A percentile compares a stretch with the other conserved stretches of the same genome.
phyloP scores from a whole-genome alignment of 1,284 basidiomycete species.

The Cronartium ribicola region DNA sequence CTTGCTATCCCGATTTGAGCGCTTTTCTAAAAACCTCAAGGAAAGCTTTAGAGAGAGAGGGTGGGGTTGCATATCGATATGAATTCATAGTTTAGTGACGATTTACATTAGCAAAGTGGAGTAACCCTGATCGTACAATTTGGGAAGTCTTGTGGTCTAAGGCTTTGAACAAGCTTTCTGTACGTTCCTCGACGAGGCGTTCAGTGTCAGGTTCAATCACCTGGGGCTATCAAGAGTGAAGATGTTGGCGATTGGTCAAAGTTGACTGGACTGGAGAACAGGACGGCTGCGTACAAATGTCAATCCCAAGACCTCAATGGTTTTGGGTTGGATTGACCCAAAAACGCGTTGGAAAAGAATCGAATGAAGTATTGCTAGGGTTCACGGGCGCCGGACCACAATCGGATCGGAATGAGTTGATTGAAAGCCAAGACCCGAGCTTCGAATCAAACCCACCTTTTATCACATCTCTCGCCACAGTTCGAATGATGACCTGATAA shows the following conservation, averaged over 20 bases:
- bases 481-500: background rate
- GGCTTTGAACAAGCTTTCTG: slow-evolving; percentile 1
- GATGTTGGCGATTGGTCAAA: background rate
- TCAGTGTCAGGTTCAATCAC: slow-evolving; percentile 26
- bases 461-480: slow-evolving; percentile 6
- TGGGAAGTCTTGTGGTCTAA: slow-evolving; percentile 24
- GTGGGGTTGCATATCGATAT: background rate
- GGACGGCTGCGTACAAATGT: background rate
- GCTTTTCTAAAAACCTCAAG: slow-evolving; percentile 23
- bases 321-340: slow-evolving; percentile 10
- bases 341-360: slow-evolving; percentile 18
- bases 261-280: background rate
- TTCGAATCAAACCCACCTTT: background rate
- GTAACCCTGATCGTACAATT: background rate
- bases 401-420: too few species aligned
- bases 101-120: background rate
- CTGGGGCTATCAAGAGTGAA: slow-evolving; percentile 8
- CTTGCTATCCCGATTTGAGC: slow-evolving; percentile 6
- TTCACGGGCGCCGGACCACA: too few species aligned
- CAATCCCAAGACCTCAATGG: background rate
- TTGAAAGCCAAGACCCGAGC: background rate
- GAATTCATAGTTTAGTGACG: background rate
- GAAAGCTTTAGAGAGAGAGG: slow-evolving; percentile 6
- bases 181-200: slow-evolving; percentile 9
- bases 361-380: slow-evolving; percentile 3